These are phyloP conservation scores for Grigorovia humatica DNA, from an alignment of 805 yeast genomes.

Conservation along the genomic window DNA sequence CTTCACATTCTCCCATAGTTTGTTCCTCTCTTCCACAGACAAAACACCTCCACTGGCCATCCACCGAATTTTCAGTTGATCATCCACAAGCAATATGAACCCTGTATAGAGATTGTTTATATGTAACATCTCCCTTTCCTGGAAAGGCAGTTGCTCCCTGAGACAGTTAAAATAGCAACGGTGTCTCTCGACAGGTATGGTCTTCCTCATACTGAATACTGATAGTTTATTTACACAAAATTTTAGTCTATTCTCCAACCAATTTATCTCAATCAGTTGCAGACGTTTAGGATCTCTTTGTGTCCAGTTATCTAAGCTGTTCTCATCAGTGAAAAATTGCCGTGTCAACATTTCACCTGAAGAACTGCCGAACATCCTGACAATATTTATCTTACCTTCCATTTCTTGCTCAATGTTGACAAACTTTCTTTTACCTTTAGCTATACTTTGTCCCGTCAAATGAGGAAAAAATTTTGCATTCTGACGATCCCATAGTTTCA, in stretches of 20 bases:
- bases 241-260: slow-evolving; percentile 67
- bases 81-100: slow-evolving; percentile 70
- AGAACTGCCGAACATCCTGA: slow-evolving; percentile 26
- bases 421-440: slow-evolving; percentile 19
- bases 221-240: slow-evolving; percentile 49
- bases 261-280: slow-evolving; percentile 66
- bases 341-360: slow-evolving; percentile 61
- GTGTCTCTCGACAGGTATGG: slow-evolving; percentile 37
- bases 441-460: slow-evolving; percentile 46
- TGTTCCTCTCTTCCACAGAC: slow-evolving; percentile 46
- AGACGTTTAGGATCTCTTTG: slow-evolving; percentile 17
- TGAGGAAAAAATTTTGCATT: slow-evolving; percentile 78
- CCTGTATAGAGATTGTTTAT: slow-evolving; percentile 77
- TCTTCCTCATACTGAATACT: slow-evolving; percentile 28
- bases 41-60: slow-evolving; percentile 74
- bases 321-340: slow-evolving; percentile 20
- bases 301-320: slow-evolving; percentile 5
- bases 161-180: slow-evolving; percentile 55
- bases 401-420: slow-evolving; percentile 21
- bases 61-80: slow-evolving; percentile 73
- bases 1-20: slow-evolving; percentile 25
- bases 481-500: slow-evolving; percentile 63
- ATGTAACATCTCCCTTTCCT: slow-evolving; percentile 45
- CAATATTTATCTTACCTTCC: slow-evolving; percentile 23
- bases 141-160: slow-evolving; percentile 46